Evolutionary conservation across 2,329 filamentous ascomycete genomes (phyloP), one percentile per base, ranked within the genome.

Genomic region (Colletotrichum sp.): DNA sequence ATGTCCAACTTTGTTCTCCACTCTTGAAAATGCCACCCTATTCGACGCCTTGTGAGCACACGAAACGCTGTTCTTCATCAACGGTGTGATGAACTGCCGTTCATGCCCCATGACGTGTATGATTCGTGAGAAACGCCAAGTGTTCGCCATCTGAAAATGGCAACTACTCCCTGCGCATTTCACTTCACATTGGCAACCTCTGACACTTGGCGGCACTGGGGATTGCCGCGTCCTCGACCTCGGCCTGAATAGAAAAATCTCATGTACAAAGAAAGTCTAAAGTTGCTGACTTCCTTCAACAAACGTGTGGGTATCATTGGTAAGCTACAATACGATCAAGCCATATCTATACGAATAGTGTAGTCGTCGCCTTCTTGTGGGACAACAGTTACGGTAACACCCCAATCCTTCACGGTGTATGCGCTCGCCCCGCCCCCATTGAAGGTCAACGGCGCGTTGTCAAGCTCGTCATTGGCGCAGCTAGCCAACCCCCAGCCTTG

Each of bases 371-470:
- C 71, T 5, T 57, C 30, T 15, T 67, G 67, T 26, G 30, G 66
- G 2, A 74, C 21, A 10, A 71, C 9, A 2, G 55, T 71, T 26
- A 76, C 61, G 16, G 55, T 57, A 8, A 71, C 61, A 9, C 71
- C 70, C 66, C 72, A 67, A 1, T 30, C 55, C 18, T 52, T 24
- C 7, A 18, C 61, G 1, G 61, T 67, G 26, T 63, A 67, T 3
- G 74, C 6, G 24, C 36, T 70, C 8, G 57, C 21, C 3, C 21
- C 38, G 18, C 8, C 38, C 12, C 26, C 24, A 5, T n/a, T 16
- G 4, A 75, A 24, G 5, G n/a, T 67, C 67, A 85, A 72, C 8
- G 83, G 80, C 6, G 80, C 83, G 66, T 84, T 84, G 38, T 85
- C 82, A 10, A 85, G 76, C 61, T 81, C 78, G 32, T 80, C 80